These are phyloP conservation scores for Chrysanthemum lavandulifolium DNA, from an alignment of 129 eudicot genomes.

Conservation along the genomic window DNA sequence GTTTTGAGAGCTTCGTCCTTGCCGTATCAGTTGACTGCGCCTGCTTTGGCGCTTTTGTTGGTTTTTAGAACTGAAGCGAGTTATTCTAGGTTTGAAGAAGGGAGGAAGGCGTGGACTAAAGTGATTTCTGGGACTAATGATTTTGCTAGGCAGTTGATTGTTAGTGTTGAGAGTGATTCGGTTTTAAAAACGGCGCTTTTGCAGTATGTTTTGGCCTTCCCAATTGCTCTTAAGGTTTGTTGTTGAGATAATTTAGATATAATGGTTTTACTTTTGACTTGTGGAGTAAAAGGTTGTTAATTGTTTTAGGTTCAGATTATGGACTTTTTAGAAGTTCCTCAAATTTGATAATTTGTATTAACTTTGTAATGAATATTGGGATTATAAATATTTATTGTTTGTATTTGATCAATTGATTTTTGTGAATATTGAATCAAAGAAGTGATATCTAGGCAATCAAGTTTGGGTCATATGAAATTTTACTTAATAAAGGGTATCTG, in stretches of 20 bases:
- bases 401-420: not conserved
- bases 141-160: constrained; percentile 83
- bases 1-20: constrained; percentile 76
- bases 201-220: constrained; percentile 88
- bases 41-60: constrained; percentile 92
- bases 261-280: not conserved
- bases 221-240: constrained; percentile 89
- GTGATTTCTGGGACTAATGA: constrained; percentile 78
- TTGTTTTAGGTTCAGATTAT: constrained; percentile 1
- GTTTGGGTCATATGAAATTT: not conserved
- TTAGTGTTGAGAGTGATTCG: constrained; percentile 57
- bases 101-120: constrained; percentile 93
- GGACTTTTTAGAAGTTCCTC: not conserved
- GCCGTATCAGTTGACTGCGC: constrained; percentile 96
- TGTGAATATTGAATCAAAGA: not conserved
- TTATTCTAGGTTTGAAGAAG: constrained; percentile 93
- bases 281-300: not conserved
- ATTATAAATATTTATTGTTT: not conserved
- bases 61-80: constrained; percentile 99
- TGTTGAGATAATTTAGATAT: not conserved
- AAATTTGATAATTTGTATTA: not conserved
- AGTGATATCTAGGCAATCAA: not conserved
- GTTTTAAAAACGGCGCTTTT: constrained; percentile 65
- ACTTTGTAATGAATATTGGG: not conserved
- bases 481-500: not conserved